Conservation (phyloP, 805 yeast genomes). For the Candida ipomoeae region DNA sequence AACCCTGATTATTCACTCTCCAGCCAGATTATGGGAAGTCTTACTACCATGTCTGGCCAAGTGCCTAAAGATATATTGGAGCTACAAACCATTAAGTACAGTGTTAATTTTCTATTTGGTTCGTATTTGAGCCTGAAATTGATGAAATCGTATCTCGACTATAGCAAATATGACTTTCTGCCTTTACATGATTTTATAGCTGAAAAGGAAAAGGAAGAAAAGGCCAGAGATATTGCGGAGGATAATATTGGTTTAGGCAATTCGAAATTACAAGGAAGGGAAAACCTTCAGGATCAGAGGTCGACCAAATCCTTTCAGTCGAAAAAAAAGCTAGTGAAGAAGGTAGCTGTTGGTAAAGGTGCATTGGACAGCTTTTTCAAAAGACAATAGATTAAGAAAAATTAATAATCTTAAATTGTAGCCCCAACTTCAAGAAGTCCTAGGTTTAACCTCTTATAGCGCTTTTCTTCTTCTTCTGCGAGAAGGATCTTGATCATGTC, state of each 20-base stretch:
- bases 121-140: conserved; percentile 36
- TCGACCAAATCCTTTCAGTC: conserved; percentile 19
- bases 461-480: conserved; percentile 47
- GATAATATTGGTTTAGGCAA: conserved; percentile 20
- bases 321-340: conserved; percentile 27
- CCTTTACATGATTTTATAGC: conserved; percentile 18
- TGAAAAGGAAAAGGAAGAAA: conserved; percentile 17
- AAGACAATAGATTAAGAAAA: conserved; percentile 22
- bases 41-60: conserved; percentile 19
- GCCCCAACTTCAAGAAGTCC: conserved; percentile 37
- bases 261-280: neutral
- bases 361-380: conserved; percentile 68
- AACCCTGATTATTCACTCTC: conserved; percentile 16
- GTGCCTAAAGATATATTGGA: conserved; percentile 34
- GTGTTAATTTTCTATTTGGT: conserved; percentile 46
- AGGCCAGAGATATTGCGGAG: conserved; percentile 24
- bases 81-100: conserved; percentile 33
- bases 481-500: conserved; percentile 55
- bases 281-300: conserved; percentile 16
- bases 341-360: conserved; percentile 57
- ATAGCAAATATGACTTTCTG: conserved; percentile 20
- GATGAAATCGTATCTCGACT: conserved; percentile 18
- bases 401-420: conserved; percentile 17
- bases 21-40: conserved; percentile 18
- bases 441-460: conserved; percentile 37